phyloP scores from a whole-genome alignment of 1,139 yeast species.

The Hyphopichia burtonii region DNA sequence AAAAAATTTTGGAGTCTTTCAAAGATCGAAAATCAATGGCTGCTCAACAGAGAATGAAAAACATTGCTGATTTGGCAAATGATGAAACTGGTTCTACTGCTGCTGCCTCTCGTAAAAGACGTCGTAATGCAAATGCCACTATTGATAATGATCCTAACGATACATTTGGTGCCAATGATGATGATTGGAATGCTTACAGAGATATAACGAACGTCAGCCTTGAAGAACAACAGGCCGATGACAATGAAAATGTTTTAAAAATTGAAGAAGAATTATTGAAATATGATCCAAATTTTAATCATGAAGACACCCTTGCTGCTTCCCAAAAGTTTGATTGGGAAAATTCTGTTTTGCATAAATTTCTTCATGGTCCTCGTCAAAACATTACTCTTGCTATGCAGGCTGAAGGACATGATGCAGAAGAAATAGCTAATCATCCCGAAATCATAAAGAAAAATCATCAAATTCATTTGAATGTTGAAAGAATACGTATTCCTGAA shows the following conservation, averaged over 20 bases:
- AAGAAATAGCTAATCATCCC: slow-evolving; percentile 45
- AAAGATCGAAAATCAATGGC: slow-evolving; percentile 89
- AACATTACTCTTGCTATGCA: slow-evolving; percentile 42
- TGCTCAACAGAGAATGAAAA: slow-evolving; percentile 90
- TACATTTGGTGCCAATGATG: slow-evolving; percentile 94
- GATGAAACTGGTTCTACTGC: slow-evolving; percentile 53
- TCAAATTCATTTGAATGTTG: slow-evolving; percentile 87
- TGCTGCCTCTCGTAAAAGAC: slow-evolving; percentile 44
- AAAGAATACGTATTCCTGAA: slow-evolving; percentile 90
- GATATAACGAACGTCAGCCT: slow-evolving; percentile 76
- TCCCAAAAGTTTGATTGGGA: slow-evolving; percentile 81
- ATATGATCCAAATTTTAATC: slow-evolving; percentile 79
- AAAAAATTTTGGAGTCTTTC: slow-evolving; percentile 71
- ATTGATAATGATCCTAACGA: slow-evolving; percentile 92
- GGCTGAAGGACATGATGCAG: slow-evolving; percentile 43
- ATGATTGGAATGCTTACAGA: slow-evolving; percentile 91
- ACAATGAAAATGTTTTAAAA: slow-evolving; percentile 55
- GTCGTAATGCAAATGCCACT: slow-evolving; percentile 56
- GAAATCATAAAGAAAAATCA: slow-evolving; percentile 53
- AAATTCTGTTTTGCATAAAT: slow-evolving; percentile 74
- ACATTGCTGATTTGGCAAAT: slow-evolving; percentile 82
- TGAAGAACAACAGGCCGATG: slow-evolving; percentile 71
- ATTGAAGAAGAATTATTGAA: slow-evolving; percentile 76
- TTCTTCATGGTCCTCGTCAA: slow-evolving; percentile 85
- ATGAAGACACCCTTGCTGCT: slow-evolving; percentile 78